A percentile compares a stretch with the other conserved stretches of the same genome.
These are phyloP conservation scores for Mrakia gelida DNA, from an alignment of 768 basidiomycete genomes.

Conservation along the genomic window DNA sequence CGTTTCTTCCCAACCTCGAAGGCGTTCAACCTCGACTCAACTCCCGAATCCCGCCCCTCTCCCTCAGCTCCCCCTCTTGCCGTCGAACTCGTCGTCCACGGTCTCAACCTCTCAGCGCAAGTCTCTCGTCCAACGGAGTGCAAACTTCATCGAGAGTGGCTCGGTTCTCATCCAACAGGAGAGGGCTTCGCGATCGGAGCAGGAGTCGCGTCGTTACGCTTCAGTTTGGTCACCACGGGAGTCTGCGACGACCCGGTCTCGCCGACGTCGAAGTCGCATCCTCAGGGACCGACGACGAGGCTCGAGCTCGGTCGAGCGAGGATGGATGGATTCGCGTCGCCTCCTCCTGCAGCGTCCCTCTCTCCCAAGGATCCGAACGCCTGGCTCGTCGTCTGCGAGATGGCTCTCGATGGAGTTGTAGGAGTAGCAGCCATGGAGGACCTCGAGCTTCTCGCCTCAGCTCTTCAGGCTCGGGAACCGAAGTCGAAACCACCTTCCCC, in stretches of 20 bases:
- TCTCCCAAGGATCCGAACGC: slow-evolving; percentile 12
- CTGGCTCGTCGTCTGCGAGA: slow-evolving; percentile 8
- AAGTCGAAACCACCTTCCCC: background rate
- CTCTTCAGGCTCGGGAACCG: slow-evolving; percentile 9
- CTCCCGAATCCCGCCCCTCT: background rate
- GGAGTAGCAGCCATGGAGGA: slow-evolving; percentile 11
- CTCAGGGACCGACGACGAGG: background rate
- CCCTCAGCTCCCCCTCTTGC: background rate
- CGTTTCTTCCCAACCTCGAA: background rate
- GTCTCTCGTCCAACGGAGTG: background rate
- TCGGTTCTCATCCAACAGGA: background rate
- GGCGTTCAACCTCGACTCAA: background rate
- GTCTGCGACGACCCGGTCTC: background rate
- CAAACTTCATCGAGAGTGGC: slow-evolving; percentile 16
- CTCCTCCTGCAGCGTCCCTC: background rate
- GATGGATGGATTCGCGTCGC: background rate
- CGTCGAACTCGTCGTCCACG: slow-evolving; percentile 7
- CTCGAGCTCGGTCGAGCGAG: background rate
- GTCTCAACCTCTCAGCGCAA: background rate
- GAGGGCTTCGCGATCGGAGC: slow-evolving; percentile 2
- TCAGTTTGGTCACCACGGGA: background rate
- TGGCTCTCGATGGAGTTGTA: background rate
- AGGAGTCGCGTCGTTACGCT: background rate
- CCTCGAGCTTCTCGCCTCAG: background rate
- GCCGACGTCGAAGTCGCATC: background rate